phyloP scores from a whole-genome alignment of 176 grass and related monocot genomes.

The Saccharum spontaneum region DNA sequence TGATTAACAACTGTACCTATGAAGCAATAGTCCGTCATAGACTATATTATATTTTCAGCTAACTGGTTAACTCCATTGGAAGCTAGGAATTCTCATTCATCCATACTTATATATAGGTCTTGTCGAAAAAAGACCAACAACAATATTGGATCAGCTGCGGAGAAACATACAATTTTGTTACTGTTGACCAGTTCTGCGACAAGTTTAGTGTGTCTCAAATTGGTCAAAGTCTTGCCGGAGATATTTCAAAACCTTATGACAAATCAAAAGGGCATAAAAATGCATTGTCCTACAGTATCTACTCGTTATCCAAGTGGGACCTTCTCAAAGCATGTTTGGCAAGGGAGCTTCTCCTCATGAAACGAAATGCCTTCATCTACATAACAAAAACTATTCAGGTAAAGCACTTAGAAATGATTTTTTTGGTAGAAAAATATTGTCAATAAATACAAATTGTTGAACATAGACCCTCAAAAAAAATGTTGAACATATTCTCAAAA shows the following conservation, averaged over 20 bases:
- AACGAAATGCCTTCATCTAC: slow-evolving; percentile 66
- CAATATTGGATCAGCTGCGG: slow-evolving; percentile 58
- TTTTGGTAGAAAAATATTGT: background rate
- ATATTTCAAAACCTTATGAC: slow-evolving; percentile 50
- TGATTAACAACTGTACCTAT: background rate
- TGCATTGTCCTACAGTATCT: slow-evolving; percentile 59
- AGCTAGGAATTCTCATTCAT: background rate
- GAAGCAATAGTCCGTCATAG: background rate
- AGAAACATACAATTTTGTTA: slow-evolving; percentile 61
- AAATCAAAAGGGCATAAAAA: slow-evolving; percentile 42
- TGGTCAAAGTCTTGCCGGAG: slow-evolving; percentile 41
- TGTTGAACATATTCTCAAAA: too few species aligned
- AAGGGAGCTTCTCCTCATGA: slow-evolving; percentile 76
- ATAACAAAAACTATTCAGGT: slow-evolving; percentile 58
- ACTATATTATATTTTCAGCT: background rate
- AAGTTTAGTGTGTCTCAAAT: slow-evolving; percentile 57
- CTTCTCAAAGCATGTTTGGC: slow-evolving; percentile 70
- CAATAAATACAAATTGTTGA: background rate
- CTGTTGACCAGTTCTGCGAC: slow-evolving; percentile 53
- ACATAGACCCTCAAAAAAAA: background rate
- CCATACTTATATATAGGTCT: slow-evolving; percentile 40
- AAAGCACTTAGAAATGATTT: background rate
- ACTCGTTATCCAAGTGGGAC: slow-evolving; percentile 66
- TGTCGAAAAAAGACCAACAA: slow-evolving; percentile 76
- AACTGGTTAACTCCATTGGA: background rate